A percentile compares a stretch with the other conserved stretches of the same genome.
Conservation (phyloP, 1,284 basidiomycete genomes). For the Rhodotorula glutinis region DNA sequence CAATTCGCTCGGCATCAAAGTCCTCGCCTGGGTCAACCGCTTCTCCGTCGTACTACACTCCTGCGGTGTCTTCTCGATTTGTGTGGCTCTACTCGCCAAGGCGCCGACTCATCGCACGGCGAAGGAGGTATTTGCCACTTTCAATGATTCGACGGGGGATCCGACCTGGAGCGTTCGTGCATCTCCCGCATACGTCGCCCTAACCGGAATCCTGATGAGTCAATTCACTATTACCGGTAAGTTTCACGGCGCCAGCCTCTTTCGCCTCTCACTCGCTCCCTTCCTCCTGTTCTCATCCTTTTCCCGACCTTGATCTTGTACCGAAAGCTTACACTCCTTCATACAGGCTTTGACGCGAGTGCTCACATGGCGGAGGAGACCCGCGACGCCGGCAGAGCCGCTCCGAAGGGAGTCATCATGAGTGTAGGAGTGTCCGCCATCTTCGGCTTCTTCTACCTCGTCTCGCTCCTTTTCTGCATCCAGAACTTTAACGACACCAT, state of each 20-base stretch:
- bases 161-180: constrained; percentile 65
- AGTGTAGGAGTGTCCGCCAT: constrained; percentile 67
- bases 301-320: too few species aligned
- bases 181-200: constrained; percentile 63
- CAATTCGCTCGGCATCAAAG: constrained; percentile 65
- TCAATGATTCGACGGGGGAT: constrained; percentile 63
- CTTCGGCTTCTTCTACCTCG: constrained; percentile 63
- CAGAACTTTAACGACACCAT: constrained; percentile 63
- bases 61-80: constrained; percentile 62
- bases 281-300: too few species aligned
- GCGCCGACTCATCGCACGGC: constrained; percentile 66
- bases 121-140: constrained; percentile 64
- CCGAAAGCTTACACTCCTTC: neutral
- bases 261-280: too few species aligned
- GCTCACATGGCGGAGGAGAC: constrained; percentile 73
- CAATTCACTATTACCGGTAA: constrained; percentile 58
- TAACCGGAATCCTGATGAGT: constrained; percentile 67
- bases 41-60: constrained; percentile 70
- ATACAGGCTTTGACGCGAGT: constrained; percentile 33
- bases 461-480: constrained; percentile 69
- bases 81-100: constrained; percentile 64
- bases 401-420: constrained; percentile 43
- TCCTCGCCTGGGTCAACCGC: constrained; percentile 66
- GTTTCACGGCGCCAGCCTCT: too few species aligned
- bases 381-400: constrained; percentile 55